Evolutionary conservation across 768 basidiomycete species (phyloP), one percentile per base, ranked within the genome.

Genomic region (Boletus reticulatus): DNA sequence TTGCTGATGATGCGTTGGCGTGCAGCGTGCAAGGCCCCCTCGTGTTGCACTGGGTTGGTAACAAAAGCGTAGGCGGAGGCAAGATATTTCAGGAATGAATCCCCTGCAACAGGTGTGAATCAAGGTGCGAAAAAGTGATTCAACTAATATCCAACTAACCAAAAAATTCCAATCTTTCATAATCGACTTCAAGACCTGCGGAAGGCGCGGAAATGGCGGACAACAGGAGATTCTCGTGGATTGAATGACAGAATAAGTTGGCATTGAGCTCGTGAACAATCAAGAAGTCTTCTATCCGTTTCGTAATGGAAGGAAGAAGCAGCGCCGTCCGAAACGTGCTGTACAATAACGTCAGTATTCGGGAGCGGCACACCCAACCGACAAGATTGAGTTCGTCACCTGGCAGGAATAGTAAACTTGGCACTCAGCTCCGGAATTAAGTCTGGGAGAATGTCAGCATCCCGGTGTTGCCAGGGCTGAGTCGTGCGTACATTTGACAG

Each of bases 351-450:
- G 62, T 70, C 62, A 67, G 58, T 55, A 32, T 34, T 46, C 59
- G 57, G 59, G 58, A 62, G 65, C 49, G 61, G 59, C 48, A 36
- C 41, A 27, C 29, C 29, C 59, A 53, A 10, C 38, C 56, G 55
- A 20, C 44, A 65, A 55, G 27, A 48, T 66, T 57, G 56, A 62
- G 60, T 69, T 61, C 39, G 67, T 60, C 59, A 88, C 91, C 85
- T 89, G 24, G 87, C 87, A 36, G 89, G 84, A 56, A 92, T 75
- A 11, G 84, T 86, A 64, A 81, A 84, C 63, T 83, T 88, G 42
- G 78, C 79, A 64, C 86, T 89, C 16, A 92, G 73, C 67, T 93
- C 92, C n/a, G 92, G 92, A 62, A 93, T 90, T 39, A 93, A 76
- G 67, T 88, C 91, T 93, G 65, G 10, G 52, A 57, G 56, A 42